These are phyloP conservation scores for Oidiodendron maius DNA, from an alignment of 495 filamentous ascomycete genomes.

Conservation along the genomic window DNA sequence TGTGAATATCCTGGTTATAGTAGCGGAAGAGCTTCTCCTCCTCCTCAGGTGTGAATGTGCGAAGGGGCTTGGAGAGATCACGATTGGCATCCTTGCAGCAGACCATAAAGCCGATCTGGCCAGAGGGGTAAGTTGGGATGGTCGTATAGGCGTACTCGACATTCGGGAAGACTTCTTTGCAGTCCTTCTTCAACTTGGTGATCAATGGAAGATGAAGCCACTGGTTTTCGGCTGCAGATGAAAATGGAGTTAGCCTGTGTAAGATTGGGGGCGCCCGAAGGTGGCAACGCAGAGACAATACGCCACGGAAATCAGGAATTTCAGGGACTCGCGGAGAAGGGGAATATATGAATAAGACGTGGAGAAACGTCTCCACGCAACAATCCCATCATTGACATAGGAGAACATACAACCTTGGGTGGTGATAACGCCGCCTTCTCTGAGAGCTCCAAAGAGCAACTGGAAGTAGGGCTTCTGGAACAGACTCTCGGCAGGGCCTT, in stretches of 20 bases:
- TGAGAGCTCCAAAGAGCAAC: slow-evolving; percentile 79
- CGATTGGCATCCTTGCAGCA: slow-evolving; percentile 88
- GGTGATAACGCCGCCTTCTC: slow-evolving; percentile 95
- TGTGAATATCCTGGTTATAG: slow-evolving; percentile 94
- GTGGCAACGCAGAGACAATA: background rate
- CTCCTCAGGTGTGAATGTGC: slow-evolving; percentile 74
- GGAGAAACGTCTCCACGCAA: background rate
- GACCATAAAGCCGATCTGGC: slow-evolving; percentile 99
- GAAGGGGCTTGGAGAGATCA: slow-evolving; percentile 77
- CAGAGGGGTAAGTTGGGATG: slow-evolving; percentile 98
- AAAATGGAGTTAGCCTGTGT: slow-evolving; percentile 1
- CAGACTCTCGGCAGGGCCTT: slow-evolving; percentile 89
- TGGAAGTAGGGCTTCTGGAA: slow-evolving; percentile 99
- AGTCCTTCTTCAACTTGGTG: slow-evolving; percentile 85
- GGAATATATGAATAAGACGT: background rate
- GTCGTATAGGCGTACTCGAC: slow-evolving; percentile 99
- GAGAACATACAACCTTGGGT: slow-evolving; percentile 99
- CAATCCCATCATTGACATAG: slow-evolving; percentile 34
- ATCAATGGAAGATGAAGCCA: slow-evolving; percentile 96
- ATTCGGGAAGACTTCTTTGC: slow-evolving; percentile 93
- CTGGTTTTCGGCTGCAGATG: slow-evolving; percentile 83
- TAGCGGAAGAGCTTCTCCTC: slow-evolving; percentile 89
- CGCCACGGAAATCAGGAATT: background rate
- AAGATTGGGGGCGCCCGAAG: background rate
- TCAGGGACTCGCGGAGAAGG: slow-evolving; percentile 21